Percentiles rank a stretch among this genome's conserved stretches.
Evolutionary conservation across 2,329 filamentous ascomycete genomes (phyloP).

Genomic region (Verticillium alfalfae): DNA sequence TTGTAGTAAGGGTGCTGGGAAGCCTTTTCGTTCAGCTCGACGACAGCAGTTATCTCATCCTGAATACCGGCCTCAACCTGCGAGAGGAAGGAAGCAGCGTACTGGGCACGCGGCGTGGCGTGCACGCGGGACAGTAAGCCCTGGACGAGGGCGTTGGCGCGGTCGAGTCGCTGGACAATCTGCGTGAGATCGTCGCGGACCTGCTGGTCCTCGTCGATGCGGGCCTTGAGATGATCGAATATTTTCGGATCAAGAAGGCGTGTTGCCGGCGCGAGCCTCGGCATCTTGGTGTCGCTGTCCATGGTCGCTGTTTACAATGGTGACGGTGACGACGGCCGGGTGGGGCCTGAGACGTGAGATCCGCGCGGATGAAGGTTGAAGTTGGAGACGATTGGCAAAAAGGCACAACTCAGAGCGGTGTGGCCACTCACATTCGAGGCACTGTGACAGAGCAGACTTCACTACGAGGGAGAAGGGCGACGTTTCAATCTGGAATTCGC

Average conservation of each 20-base stretch:
- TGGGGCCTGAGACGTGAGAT: neutral
- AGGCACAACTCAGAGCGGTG: neutral
- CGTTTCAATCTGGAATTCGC: no score
- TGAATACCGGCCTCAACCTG: conserved; percentile 68
- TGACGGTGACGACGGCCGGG: neutral
- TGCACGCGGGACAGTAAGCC: conserved; percentile 85
- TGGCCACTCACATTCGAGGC: neutral
- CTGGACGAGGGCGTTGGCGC: conserved; percentile 74
- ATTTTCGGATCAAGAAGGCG: conserved; percentile 66
- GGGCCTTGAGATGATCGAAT: conserved; percentile 80
- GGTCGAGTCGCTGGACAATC: conserved; percentile 76
- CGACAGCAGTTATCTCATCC: conserved; percentile 65
- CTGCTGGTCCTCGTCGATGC: conserved; percentile 80
- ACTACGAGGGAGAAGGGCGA: no score
- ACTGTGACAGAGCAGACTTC: no score
- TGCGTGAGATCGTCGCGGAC: conserved; percentile 80
- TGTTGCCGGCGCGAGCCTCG: conserved; percentile 10
- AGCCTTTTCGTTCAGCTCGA: conserved; percentile 65
- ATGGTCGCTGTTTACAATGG: neutral
- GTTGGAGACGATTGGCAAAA: neutral
- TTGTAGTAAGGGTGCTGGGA: conserved; percentile 96
- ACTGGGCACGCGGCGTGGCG: conserved; percentile 65
- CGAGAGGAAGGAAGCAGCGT: conserved; percentile 60
- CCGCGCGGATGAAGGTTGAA: neutral
- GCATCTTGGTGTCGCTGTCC: conserved; percentile 13